Evolutionary conservation across 352 stramenopile genomes (phyloP), one percentile per base, ranked within the genome.

Genomic region (Pilasporangium apinafurcum): DNA sequence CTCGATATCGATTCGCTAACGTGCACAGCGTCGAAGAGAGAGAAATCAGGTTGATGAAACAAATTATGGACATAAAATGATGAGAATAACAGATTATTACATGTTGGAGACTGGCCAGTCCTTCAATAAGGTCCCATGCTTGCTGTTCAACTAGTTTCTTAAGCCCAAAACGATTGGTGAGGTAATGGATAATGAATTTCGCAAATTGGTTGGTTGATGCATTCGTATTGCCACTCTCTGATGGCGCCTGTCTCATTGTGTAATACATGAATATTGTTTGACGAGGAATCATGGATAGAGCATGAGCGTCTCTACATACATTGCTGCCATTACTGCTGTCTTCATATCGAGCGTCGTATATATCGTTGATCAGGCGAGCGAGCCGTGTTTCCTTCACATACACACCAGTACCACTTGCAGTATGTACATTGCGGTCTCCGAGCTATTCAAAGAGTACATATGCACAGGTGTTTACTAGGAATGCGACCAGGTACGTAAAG

Each of bases 161-260:
- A 22, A 90, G 63, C 0, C 77, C 77, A 37, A 86, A 87, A 8
- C 68, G 69, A 16, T 74, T 86, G 20, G 68, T 81, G 37, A 90
- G 56, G 56, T 83, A 82, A 20, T 77, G 45, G 5, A 54, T 59
- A 27, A 87, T 63, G 34, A 79, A 82, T 18, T 34, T 44, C 24
- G 56, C 52, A 33, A 87, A 81, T 18, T 24, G 25, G 24, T 58
- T 55, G 8, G 46, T 31, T 20, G 22, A 25, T 17, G 18, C 26
- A 7, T 32, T 30, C 33, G 20, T 57, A 33, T 9, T 10, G 17
- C 32, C 41, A 18, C 8, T n/a, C n/a, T n/a, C n/a, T n/a, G n/a
- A n/a, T n/a, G n/a, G n/a, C n/a, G n/a, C n/a, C n/a, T n/a, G n/a
- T n/a, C n/a, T n/a, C n/a, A n/a, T n/a, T n/a, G n/a, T n/a, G n/a